Conservation (phyloP, 176 grass and related monocot genomes). For the Carex parvula region DNA sequence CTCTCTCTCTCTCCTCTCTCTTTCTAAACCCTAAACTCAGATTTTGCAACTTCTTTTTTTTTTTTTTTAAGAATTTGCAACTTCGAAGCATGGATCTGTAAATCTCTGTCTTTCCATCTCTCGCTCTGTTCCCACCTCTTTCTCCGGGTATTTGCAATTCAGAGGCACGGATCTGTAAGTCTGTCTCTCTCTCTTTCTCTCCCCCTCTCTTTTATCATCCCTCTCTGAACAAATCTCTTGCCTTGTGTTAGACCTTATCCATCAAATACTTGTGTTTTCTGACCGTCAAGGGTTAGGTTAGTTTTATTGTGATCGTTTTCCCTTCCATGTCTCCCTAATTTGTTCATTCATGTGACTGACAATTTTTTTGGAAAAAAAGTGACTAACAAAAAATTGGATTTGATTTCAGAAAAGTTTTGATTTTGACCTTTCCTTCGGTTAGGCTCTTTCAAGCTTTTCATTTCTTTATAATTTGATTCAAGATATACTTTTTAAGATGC, state of each 20-base stretch:
- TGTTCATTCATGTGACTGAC: background rate
- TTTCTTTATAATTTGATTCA: background rate
- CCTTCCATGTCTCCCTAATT: background rate
- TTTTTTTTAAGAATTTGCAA: background rate
- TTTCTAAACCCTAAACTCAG: background rate
- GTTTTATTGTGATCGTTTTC: background rate
- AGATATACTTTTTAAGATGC: background rate
- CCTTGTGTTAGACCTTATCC: background rate
- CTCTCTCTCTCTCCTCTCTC: background rate
- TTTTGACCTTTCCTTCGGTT: background rate
- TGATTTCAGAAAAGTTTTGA: background rate
- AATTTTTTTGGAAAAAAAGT: background rate
- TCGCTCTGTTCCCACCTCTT: background rate
- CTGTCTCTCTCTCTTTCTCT: background rate
- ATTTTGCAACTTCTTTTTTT: background rate
- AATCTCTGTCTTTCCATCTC: background rate
- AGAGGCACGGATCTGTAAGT: background rate
- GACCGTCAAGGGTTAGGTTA: background rate
- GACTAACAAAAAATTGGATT: background rate
- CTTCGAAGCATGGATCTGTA: background rate
- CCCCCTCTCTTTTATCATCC: background rate
- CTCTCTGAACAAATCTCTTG: background rate
- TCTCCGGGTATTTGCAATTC: background rate
- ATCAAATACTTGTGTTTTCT: background rate
- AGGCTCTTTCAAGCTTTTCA: background rate